These are phyloP conservation scores for Cryptococcus jaspeensis DNA, from an alignment of 1,284 basidiomycete species.

Conservation along the genomic window DNA sequence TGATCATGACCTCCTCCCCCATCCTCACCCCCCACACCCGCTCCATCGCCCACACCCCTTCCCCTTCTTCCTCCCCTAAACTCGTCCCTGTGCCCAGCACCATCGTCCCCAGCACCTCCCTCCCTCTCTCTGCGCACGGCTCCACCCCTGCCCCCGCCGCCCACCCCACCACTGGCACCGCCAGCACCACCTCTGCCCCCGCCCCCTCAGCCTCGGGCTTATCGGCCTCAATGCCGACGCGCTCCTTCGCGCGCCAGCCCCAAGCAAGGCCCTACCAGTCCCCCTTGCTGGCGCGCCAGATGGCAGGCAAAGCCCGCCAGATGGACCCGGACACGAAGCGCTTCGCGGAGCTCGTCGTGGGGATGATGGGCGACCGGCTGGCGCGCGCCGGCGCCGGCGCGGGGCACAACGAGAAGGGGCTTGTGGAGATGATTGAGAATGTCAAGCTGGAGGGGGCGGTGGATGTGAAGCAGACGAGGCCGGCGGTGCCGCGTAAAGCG, in stretches of 20 bases:
- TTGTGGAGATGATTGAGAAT: constrained; percentile 23
- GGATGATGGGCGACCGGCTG: constrained; percentile 13
- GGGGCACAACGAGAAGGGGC: constrained; percentile 6
- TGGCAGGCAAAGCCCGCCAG: constrained; percentile 4
- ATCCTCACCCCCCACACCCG: constrained; percentile 15
- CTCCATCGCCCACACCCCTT: constrained; percentile 19
- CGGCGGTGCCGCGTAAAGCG: constrained; percentile 9
- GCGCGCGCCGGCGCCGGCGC: background rate
- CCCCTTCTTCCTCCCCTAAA: constrained; percentile 17
- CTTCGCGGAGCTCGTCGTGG: constrained; percentile 23
- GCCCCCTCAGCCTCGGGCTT: background rate
- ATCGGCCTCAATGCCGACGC: constrained; percentile 7
- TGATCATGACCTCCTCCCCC: constrained; percentile 21
- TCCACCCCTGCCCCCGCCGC: background rate
- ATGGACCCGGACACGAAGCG: constrained; percentile 24
- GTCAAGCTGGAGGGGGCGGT: constrained; percentile 6
- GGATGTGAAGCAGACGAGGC: background rate
- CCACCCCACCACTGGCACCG: background rate
- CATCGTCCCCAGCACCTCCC: constrained; percentile 5
- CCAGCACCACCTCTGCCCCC: background rate
- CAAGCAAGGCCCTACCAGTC: constrained; percentile 21
- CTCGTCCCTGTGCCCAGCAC: constrained; percentile 15
- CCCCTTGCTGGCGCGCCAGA: constrained; percentile 1
- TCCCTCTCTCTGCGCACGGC: background rate
- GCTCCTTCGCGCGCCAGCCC: constrained; percentile 23